Conservation (phyloP, 2,329 filamentous ascomycete species). For the Neurospora sp. region DNA sequence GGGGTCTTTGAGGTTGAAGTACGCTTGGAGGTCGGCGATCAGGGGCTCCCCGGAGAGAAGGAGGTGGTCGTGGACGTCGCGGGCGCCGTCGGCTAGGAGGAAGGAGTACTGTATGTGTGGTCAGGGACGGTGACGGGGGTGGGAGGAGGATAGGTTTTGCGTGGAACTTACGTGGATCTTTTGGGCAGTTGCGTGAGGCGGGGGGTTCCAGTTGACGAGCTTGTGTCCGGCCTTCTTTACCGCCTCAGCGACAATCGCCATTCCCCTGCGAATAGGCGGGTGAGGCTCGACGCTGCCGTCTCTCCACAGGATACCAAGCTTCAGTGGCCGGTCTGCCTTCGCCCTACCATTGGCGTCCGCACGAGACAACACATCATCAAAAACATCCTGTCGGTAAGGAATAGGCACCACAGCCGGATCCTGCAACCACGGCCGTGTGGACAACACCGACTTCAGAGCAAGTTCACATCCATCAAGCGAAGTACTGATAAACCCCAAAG, state of each 20-base stretch:
- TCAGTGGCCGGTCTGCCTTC: conserved; percentile 26
- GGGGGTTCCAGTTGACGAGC: conserved; percentile 50
- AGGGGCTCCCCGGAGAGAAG: conserved; percentile 44
- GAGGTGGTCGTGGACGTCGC: conserved; percentile 35
- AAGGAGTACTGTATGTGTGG: conserved; percentile 17
- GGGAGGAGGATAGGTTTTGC: neutral
- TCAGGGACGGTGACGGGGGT: neutral
- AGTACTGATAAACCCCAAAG: conserved; percentile 53
- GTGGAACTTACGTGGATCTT: conserved; percentile 28
- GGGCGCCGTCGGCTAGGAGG: conserved; percentile 23
- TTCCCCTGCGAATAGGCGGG: conserved; percentile 46
- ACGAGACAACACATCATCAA: conserved; percentile 28
- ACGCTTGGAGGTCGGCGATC: conserved; percentile 29
- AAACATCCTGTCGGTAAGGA: conserved; percentile 48
- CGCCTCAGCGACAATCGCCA: conserved; percentile 39
- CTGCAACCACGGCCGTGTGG: conserved; percentile 51
- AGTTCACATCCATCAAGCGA: conserved; percentile 45
- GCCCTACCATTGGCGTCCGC: conserved; percentile 2
- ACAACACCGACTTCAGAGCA: conserved; percentile 42
- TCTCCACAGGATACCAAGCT: conserved; percentile 43
- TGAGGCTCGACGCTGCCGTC: conserved; percentile 42
- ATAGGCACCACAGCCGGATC: conserved; percentile 58
- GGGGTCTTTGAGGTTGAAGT: conserved; percentile 21
- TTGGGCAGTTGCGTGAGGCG: conserved; percentile 31
- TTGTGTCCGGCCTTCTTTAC: conserved; percentile 44